phyloP scores from a whole-genome alignment of 2,329 filamentous ascomycete genomes.

The Talaromyces sp. region DNA sequence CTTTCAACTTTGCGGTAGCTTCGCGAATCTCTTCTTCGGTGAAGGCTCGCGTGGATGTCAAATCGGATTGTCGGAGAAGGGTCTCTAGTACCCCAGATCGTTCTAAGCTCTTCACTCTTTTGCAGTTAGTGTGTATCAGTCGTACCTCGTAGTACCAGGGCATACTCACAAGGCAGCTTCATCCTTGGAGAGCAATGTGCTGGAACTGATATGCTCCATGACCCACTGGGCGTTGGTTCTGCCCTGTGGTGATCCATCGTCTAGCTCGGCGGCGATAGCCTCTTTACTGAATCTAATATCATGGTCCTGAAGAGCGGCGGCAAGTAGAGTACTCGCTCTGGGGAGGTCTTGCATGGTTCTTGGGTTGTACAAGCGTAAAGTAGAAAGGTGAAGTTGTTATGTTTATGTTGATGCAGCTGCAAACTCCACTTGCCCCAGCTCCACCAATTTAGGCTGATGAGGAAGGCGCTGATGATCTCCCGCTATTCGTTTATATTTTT shows the following conservation, averaged over 20 bases:
- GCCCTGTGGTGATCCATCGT: slow-evolving; percentile 19
- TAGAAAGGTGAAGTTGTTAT: not conserved
- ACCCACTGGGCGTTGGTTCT: slow-evolving; percentile 31
- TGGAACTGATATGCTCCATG: slow-evolving; percentile 28
- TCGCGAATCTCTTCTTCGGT: slow-evolving; percentile 38
- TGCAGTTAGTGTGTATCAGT: not conserved
- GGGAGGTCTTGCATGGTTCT: slow-evolving; percentile 20
- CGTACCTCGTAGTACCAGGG: not conserved
- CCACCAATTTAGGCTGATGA: not conserved
- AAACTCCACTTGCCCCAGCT: slow-evolving; percentile 5
- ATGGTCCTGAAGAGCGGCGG: slow-evolving; percentile 30
- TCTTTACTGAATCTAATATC: slow-evolving; percentile 29
- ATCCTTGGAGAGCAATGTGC: slow-evolving; percentile 40
- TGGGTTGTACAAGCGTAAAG: not conserved
- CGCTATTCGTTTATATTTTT: not conserved
- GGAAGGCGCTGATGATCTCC: not conserved
- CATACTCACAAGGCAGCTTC: slow-evolving; percentile 35
- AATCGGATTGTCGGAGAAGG: slow-evolving; percentile 28
- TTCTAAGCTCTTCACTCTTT: slow-evolving; percentile 30
- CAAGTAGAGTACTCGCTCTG: slow-evolving; percentile 18
- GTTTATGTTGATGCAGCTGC: slow-evolving; percentile 1
- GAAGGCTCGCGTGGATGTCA: slow-evolving; percentile 35
- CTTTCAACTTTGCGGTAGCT: slow-evolving; percentile 35
- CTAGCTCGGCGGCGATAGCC: slow-evolving; percentile 29
- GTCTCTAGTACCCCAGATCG: slow-evolving; percentile 28